phyloP scores from a whole-genome alignment of 305 asterid genomes.

The Fraxinus albicans region DNA sequence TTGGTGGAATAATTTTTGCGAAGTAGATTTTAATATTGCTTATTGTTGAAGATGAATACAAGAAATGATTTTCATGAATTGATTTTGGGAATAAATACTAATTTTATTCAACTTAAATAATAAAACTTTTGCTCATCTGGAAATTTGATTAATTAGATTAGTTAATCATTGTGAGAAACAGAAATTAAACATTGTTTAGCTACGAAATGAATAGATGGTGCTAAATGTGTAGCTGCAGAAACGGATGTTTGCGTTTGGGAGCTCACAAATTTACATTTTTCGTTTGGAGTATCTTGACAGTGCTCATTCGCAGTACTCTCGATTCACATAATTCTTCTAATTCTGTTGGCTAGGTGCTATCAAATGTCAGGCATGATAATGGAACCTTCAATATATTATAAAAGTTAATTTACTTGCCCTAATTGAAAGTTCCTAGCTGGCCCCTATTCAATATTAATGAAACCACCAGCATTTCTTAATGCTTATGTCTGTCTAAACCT shows the following conservation, averaged over 20 bases:
- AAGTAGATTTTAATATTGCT: neutral
- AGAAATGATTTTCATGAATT: neutral
- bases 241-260: neutral
- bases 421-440: neutral
- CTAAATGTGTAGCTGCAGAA: neutral
- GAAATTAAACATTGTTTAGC: neutral
- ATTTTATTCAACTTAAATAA: neutral
- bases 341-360: neutral
- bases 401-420: neutral
- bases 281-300: neutral
- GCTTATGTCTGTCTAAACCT: neutral
- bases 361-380: neutral
- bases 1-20: neutral
- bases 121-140: neutral
- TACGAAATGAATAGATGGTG: neutral
- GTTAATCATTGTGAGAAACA: neutral
- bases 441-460: neutral
- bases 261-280: neutral
- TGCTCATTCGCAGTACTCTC: neutral
- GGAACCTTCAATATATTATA: neutral
- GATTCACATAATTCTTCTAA: neutral
- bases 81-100: neutral
- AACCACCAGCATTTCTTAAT: neutral
- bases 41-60: neutral
- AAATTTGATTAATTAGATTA: neutral